Evolutionary conservation across 2,329 filamentous ascomycete genomes (phyloP).

Genomic region (Dothideomycetes sp.): DNA sequence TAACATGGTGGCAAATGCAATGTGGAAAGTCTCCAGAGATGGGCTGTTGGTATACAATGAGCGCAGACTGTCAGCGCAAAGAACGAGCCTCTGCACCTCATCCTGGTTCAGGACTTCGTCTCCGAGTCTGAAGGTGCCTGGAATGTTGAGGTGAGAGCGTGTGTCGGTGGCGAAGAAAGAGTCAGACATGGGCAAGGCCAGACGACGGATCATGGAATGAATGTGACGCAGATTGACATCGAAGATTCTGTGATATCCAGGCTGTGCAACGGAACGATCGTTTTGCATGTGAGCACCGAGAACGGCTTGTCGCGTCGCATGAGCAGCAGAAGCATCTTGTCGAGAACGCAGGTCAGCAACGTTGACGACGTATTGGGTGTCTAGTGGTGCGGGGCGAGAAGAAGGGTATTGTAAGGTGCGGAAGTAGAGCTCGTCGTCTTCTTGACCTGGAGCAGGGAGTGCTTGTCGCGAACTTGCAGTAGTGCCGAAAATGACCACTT

Average conservation of each 20-base stretch:
- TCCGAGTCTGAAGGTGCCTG: slow-evolving; percentile 13
- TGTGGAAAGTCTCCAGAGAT: slow-evolving; percentile 13
- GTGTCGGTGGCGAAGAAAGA: slow-evolving; percentile 12
- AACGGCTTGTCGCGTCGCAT: too few species aligned
- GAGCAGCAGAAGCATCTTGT: too few species aligned
- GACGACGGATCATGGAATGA: slow-evolving; percentile 48
- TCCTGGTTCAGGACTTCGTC: slow-evolving; percentile 12
- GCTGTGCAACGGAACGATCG: slow-evolving; percentile 12
- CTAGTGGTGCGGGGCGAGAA: background rate
- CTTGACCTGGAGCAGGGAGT: slow-evolving; percentile 16
- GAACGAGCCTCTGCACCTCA: slow-evolving; percentile 15
- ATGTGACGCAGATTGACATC: slow-evolving; percentile 58
- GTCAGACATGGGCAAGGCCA: slow-evolving; percentile 26
- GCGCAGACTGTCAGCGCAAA: slow-evolving; percentile 15
- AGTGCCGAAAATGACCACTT: slow-evolving; percentile 72
- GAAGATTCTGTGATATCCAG: slow-evolving; percentile 21
- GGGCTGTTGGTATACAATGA: slow-evolving; percentile 14
- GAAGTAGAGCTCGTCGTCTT: slow-evolving; percentile 33
- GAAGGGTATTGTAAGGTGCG: slow-evolving; percentile 5
- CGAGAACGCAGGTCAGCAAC: too few species aligned
- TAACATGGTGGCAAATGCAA: slow-evolving; percentile 13
- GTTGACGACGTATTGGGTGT: background rate
- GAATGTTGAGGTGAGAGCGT: slow-evolving; percentile 13
- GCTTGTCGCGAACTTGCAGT: slow-evolving; percentile 37
- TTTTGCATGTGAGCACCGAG: background rate